Base-by-base conservation (phyloP, 2,329 filamentous ascomycete genomes). In the Chaetomiaceae sp. region DNA sequence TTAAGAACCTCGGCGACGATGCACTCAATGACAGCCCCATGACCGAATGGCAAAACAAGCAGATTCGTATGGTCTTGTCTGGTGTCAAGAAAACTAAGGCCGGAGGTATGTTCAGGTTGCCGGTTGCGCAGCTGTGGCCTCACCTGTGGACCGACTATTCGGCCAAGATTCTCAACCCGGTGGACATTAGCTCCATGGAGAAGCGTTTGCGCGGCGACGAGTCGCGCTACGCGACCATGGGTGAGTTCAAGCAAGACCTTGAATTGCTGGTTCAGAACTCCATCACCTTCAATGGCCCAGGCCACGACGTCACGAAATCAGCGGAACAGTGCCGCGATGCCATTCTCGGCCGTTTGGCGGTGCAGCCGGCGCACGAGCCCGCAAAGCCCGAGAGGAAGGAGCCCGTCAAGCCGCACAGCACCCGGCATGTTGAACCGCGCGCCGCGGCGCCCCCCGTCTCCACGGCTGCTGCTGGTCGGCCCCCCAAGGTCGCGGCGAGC, bases 31-130 rank as follows among this genome's bases (percentile, higher is more conserved):
- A 65, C 42, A 67, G 71, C 38, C 63, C 70, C 1, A 76, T 88
- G 44, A 82, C 82, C 1, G 58, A 68, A 1, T 72, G 73, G 43
- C 80, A 86, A 56, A 73, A 72, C 47, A 78, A 77, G 42, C 82
- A 81, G 55, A 72, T 86, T 35, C 68, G 83, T 27, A 79, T 81
- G 51, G 74, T 83, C 26, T 69, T 91, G 42, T 83, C 81, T 26
- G 82, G 84, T 42, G 74, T 91, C 47, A 95, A 94, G 70, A 93
- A 95, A 67, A 90, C 88, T 38, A 88, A 91, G 62, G 80, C 83
- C 49, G 87, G 91, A 2, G 68, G 69, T 6, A 78, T 84, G 45
- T 97, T 95, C 69, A 76, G 80, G 53, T 76, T 82, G 34, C 84
- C 93, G 0, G 93, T 97, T 7, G 77, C 87, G 62, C 73, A 71